phyloP scores from a whole-genome alignment of 2,329 filamentous ascomycete species.

The Colletotrichum orchidophilum region DNA sequence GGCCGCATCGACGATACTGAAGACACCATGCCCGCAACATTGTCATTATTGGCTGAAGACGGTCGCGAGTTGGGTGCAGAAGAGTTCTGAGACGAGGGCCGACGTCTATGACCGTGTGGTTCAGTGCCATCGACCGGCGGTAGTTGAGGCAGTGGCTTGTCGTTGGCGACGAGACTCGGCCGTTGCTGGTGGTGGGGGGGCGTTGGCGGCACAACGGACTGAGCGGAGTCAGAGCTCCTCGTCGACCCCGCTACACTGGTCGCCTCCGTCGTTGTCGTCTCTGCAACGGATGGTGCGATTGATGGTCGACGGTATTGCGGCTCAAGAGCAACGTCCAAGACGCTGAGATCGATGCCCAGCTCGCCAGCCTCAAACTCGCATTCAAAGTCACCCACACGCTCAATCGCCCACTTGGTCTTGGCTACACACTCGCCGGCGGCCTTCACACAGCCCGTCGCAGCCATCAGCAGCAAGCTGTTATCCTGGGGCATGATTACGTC shows the following conservation, averaged over 20 bases:
- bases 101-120: constrained; percentile 31
- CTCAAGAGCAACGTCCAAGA: constrained; percentile 54
- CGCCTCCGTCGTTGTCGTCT: constrained; percentile 46
- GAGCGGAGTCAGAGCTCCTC: constrained; percentile 43
- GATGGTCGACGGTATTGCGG: constrained; percentile 44
- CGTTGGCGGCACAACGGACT: constrained; percentile 37
- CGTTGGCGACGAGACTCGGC: constrained; percentile 52
- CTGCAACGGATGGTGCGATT: constrained; percentile 43
- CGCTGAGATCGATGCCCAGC: constrained; percentile 64
- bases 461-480: constrained; percentile 77
- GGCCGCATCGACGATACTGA: constrained; percentile 59
- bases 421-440: constrained; percentile 91
- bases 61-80: constrained; percentile 53
- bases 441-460: constrained; percentile 88
- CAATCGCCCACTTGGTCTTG: constrained; percentile 85
- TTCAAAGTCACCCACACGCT: constrained; percentile 91
- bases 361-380: constrained; percentile 72
- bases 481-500: constrained; percentile 84
- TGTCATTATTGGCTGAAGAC: constrained; percentile 53
- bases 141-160: constrained; percentile 75
- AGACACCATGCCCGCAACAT: constrained; percentile 54
- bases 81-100: constrained; percentile 28
- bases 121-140: constrained; percentile 59
- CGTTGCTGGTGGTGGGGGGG: constrained; percentile 48
- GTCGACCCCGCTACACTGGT: constrained; percentile 51